Conservation (phyloP, 176 grass and related monocot species). For the Thalia dealbata region DNA sequence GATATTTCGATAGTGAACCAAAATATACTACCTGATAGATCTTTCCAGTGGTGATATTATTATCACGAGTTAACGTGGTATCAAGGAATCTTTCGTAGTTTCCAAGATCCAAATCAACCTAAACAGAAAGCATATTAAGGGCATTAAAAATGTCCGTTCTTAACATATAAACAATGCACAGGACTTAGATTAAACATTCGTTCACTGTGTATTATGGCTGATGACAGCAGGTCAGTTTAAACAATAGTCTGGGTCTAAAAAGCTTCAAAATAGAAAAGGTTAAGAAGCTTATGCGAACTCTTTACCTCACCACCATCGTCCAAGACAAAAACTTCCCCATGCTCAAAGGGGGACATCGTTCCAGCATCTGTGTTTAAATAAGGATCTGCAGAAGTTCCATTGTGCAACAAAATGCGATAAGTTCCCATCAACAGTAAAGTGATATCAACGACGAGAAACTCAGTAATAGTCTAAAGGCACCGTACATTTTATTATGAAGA, state of each 20-base stretch:
- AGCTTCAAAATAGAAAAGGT: constrained; percentile 13
- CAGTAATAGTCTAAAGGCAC: neutral
- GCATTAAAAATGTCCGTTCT: neutral
- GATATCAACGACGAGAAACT: neutral
- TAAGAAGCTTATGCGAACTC: neutral
- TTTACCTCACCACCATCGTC: constrained; percentile 97
- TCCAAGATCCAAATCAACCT: constrained; percentile 98
- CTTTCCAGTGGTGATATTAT: constrained; percentile 99
- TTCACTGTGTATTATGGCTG: too few relatives aligned
- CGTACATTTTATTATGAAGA: too few relatives aligned
- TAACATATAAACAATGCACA: neutral
- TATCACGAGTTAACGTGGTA: constrained; percentile 80
- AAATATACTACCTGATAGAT: constrained; percentile 62
- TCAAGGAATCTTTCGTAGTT: constrained; percentile 98
- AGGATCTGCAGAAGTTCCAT: constrained; percentile 5
- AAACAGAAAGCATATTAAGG: constrained; percentile 20
- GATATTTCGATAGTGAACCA: neutral
- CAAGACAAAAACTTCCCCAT: constrained; percentile 88
- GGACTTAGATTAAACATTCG: neutral
- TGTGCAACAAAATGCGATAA: neutral
- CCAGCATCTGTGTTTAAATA: constrained; percentile 98
- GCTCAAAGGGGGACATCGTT: constrained; percentile 96
- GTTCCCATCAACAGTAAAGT: too few relatives aligned
- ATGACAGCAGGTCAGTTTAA: neutral
- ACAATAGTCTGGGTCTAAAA: neutral